These are phyloP conservation scores for Chamaecyparis obtusa DNA, from an alignment of 75 land plant species.

Conservation along the genomic window DNA sequence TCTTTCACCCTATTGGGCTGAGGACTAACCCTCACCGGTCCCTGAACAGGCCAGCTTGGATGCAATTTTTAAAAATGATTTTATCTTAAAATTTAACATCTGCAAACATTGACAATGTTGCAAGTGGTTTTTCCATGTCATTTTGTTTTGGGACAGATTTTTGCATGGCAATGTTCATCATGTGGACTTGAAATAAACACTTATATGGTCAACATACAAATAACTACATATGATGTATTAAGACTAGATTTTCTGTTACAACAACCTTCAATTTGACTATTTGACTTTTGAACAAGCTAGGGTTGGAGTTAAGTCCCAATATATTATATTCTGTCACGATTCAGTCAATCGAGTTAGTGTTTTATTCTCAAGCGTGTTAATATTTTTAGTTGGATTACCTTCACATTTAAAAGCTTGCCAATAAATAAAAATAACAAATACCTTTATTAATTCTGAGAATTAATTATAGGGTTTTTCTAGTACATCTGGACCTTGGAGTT, in stretches of 20 bases:
- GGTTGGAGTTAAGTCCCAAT: background rate
- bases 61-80: background rate
- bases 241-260: background rate
- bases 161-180: background rate
- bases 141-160: background rate
- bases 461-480: too few relatives aligned
- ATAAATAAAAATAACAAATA: too few relatives aligned
- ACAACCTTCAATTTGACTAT: background rate
- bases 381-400: too few relatives aligned
- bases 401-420: too few relatives aligned
- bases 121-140: background rate
- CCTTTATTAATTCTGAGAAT: too few relatives aligned
- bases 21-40: too few relatives aligned
- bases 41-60: too few relatives aligned
- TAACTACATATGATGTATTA: background rate
- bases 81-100: background rate
- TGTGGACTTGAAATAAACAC: background rate
- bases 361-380: too few relatives aligned
- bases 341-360: too few relatives aligned
- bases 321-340: too few relatives aligned
- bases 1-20: too few relatives aligned
- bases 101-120: background rate
- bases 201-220: background rate
- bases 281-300: background rate
- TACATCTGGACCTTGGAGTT: too few relatives aligned